Base-by-base conservation (phyloP, 169 alveolate species). In the Perkinsus chesapeaki region DNA sequence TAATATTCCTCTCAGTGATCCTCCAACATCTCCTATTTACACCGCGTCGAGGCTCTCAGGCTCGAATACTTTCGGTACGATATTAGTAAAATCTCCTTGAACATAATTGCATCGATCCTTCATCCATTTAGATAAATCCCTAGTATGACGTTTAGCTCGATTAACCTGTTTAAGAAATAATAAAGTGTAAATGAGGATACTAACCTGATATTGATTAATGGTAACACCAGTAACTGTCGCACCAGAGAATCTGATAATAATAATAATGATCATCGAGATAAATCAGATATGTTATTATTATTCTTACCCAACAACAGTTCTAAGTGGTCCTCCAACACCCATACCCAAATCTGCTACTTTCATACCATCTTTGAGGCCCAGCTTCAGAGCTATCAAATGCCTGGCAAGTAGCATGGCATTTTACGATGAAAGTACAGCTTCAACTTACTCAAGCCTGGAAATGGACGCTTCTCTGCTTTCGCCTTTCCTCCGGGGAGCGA, bases 251-350 rank as follows among this genome's bases (percentile, higher is more conserved):
- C 73, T 91, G 27, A 7, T 27, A 60, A 10, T 47, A 47, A 19
- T 10, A 47, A 47, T 19, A 9, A 47, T 47, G 19, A 9, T 47
- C 72, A 19, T 10, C 72, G 72, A 10, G 19, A 47, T 47, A 47
- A 47, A 9, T 47, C 72, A 47, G 72, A 9, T 10, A 19, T 19
- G 19, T 47, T 47, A 10, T 47, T 19, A 10, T 19, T 19, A 47
- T 47, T 9, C 82, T 27, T 60, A 60, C 82, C 82, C 82, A 60
- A 60, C 92, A 91, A 91, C 92, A 91, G 73, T 20, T 16, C 92
- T 39, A 27, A 43, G 23, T 1, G 92, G 92, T 1, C 92, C 92
- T 91, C 92, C 92, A 1, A 91, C 92, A 1, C 92, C 92, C 72
- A 43, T 39, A 23, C 92, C 92, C 3, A 91, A 16, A 12, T 91